Conservation (phyloP, 495 filamentous ascomycete species). For the Schizothecium vesticola region DNA sequence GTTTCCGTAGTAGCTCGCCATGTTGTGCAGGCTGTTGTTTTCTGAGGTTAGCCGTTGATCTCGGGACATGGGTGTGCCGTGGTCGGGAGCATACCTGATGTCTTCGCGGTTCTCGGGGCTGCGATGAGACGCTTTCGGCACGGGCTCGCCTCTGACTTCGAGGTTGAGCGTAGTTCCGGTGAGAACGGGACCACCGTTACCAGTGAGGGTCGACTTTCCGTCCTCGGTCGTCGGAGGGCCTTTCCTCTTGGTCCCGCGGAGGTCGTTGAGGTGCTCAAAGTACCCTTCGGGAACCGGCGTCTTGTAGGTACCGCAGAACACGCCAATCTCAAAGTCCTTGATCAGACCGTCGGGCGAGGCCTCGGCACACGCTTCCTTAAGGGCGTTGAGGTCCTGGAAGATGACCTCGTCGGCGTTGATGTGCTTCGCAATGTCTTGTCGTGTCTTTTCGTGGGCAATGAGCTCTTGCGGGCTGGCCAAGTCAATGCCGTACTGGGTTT, state of each 20-base stretch:
- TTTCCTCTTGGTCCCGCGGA: slow-evolving; percentile 62
- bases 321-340: slow-evolving; percentile 81
- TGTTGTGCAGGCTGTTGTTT: slow-evolving; percentile 5
- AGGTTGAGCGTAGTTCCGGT: slow-evolving; percentile 4
- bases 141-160: background rate
- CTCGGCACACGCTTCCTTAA: slow-evolving; percentile 74
- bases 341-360: slow-evolving; percentile 52
- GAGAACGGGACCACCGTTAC: slow-evolving; percentile 23
- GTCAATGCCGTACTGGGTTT: slow-evolving; percentile 74
- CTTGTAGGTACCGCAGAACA: slow-evolving; percentile 88
- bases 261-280: slow-evolving; percentile 75
- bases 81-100: slow-evolving; percentile 22
- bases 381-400: slow-evolving; percentile 79
- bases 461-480: slow-evolving; percentile 77
- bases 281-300: slow-evolving; percentile 80
- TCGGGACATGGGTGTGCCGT: background rate
- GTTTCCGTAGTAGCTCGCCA: background rate
- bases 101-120: slow-evolving; percentile 26
- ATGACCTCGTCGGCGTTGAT: slow-evolving; percentile 92
- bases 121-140: background rate
- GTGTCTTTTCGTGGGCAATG: slow-evolving; percentile 72
- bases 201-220: slow-evolving; percentile 1
- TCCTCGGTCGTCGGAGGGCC: slow-evolving; percentile 34
- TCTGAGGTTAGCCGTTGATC: background rate
- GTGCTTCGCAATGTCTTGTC: slow-evolving; percentile 62